phyloP scores from a whole-genome alignment of 1,139 yeast genomes.

The Nakaseomyces kungkrabaensis region DNA sequence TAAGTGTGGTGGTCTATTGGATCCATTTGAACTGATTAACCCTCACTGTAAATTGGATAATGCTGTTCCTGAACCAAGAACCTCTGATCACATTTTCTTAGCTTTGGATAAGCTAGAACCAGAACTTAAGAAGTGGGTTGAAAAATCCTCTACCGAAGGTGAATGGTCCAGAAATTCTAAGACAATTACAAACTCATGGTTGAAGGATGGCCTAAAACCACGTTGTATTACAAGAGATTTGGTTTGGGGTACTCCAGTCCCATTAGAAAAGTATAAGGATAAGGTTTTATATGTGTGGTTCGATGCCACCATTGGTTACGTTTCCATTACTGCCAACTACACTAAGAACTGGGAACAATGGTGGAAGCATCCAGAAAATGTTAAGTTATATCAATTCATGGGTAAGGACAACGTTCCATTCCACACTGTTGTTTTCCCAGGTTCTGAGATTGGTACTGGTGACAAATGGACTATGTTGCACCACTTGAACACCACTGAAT shows the following conservation, averaged over 20 bases:
- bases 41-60: slow-evolving; percentile 94
- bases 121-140: slow-evolving; percentile 63
- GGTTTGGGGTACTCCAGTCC: slow-evolving; percentile 98
- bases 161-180: slow-evolving; percentile 87
- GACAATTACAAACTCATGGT: slow-evolving; percentile 84
- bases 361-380: slow-evolving; percentile 89
- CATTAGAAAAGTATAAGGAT: slow-evolving; percentile 67
- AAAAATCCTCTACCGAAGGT: slow-evolving; percentile 57
- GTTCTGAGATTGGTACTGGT: slow-evolving; percentile 77
- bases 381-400: slow-evolving; percentile 89
- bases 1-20: slow-evolving; percentile 80
- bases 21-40: slow-evolving; percentile 84
- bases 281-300: slow-evolving; percentile 98
- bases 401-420: slow-evolving; percentile 98
- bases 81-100: slow-evolving; percentile 79
- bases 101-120: slow-evolving; percentile 76
- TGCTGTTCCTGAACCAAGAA: slow-evolving; percentile 66
- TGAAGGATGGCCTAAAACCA: slow-evolving; percentile 84
- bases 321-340: slow-evolving; percentile 91
- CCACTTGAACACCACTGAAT: slow-evolving; percentile 90
- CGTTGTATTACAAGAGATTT: slow-evolving; percentile 96
- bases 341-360: slow-evolving; percentile 73
- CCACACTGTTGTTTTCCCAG: slow-evolving; percentile 97
- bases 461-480: slow-evolving; percentile 87
- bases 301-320: slow-evolving; percentile 94